A percentile compares a stretch with the other conserved stretches of the same genome.
Evolutionary conservation across 257 asterid species (phyloP).

Genomic region (Coffea canephora): DNA sequence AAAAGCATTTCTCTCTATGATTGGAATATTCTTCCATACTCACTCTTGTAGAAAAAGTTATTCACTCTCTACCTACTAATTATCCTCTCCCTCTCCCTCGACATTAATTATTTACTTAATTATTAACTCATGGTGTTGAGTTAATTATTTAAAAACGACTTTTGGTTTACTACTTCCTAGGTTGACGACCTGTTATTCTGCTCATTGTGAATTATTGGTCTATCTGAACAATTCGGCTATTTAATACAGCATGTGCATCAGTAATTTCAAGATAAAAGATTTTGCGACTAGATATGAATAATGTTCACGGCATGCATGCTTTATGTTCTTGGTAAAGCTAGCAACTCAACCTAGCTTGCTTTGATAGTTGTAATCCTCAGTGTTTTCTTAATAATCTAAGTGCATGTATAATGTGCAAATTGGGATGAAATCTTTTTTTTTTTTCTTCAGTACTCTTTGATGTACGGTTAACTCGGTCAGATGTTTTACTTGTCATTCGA

Average conservation of each 20-base stretch:
- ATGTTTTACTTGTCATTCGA: neutral
- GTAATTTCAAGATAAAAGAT: neutral
- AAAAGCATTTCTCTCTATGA: neutral
- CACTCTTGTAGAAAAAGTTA: conserved; percentile 8
- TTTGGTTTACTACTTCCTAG: neutral
- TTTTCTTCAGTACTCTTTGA: neutral
- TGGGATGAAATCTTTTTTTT: neutral
- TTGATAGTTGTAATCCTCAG: neutral
- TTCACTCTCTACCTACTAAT: neutral
- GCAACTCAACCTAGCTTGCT: neutral
- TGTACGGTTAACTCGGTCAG: neutral
- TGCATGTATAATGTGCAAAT: no score
- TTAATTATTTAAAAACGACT: neutral
- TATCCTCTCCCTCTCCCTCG: neutral
- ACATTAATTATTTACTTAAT: neutral
- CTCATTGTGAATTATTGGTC: neutral
- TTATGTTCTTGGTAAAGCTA: neutral
- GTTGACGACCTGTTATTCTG: neutral
- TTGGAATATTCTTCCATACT: conserved; percentile 11
- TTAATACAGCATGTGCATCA: neutral
- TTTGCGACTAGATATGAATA: neutral
- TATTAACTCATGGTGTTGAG: neutral
- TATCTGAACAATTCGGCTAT: neutral
- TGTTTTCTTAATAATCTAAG: neutral
- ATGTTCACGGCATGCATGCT: neutral